phyloP scores from a whole-genome alignment of 2,329 filamentous ascomycete genomes.

The Diaporthe citriasiana region DNA sequence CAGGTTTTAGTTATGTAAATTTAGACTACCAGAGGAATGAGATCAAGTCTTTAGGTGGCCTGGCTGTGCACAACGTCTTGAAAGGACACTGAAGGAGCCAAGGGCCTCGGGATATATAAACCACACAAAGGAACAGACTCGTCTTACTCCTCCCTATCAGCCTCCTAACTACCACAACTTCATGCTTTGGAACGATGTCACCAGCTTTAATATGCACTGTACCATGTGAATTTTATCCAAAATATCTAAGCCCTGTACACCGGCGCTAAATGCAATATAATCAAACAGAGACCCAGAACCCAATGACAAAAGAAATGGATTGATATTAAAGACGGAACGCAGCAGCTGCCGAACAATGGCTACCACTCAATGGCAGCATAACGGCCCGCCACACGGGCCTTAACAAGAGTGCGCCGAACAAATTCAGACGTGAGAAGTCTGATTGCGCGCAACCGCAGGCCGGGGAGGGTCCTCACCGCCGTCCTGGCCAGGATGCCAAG shows the following conservation, averaged over 20 bases:
- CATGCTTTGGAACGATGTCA: too few relatives aligned
- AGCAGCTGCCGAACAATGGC: neutral
- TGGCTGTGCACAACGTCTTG: neutral
- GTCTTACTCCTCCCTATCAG: too few relatives aligned
- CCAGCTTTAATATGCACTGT: too few relatives aligned
- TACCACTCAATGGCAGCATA: neutral
- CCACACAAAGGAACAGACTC: too few relatives aligned
- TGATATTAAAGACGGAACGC: too few relatives aligned
- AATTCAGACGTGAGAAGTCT: neutral
- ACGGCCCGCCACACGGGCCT: neutral
- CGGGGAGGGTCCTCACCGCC: neutral
- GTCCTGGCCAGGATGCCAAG: neutral
- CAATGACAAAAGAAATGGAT: neutral
- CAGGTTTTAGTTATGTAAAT: constrained; percentile 7
- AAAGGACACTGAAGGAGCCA: too few relatives aligned
- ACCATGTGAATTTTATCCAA: too few relatives aligned
- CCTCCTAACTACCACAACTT: too few relatives aligned
- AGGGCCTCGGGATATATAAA: too few relatives aligned
- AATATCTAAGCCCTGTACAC: too few relatives aligned
- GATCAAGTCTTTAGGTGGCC: neutral
- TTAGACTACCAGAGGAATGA: neutral
- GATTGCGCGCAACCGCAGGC: neutral
- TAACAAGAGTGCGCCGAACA: neutral
- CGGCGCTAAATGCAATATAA: too few relatives aligned
- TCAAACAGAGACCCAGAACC: neutral